Conservation (phyloP, 2,329 filamentous ascomycete genomes). For the Colletotrichum limetticola region DNA sequence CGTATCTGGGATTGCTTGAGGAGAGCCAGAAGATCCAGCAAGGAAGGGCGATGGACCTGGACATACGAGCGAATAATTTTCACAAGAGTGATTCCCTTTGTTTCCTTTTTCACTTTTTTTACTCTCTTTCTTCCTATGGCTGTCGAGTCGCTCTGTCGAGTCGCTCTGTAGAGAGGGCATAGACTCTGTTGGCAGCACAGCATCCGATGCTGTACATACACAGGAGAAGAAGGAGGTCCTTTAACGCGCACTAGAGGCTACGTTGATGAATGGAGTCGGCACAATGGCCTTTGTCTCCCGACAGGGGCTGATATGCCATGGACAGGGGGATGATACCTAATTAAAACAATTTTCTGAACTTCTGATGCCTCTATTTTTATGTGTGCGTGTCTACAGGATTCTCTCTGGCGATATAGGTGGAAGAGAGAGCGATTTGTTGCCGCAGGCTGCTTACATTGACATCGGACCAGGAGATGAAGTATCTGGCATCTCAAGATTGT, state of each 20-base stretch:
- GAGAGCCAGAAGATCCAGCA: slow-evolving; percentile 18
- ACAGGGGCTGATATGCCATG: slow-evolving; percentile 2
- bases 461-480: too few relatives aligned
- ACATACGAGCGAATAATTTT: slow-evolving; percentile 34
- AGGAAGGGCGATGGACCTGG: slow-evolving; percentile 21
- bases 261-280: slow-evolving; percentile 30
- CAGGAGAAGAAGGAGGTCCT: slow-evolving; percentile 15
- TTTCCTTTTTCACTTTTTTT: not conserved
- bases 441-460: too few relatives aligned
- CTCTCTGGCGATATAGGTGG: too few relatives aligned
- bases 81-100: slow-evolving; percentile 32
- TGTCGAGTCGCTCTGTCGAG: not conserved
- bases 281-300: slow-evolving; percentile 1
- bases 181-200: not conserved
- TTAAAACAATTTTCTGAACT: slow-evolving; percentile 21
- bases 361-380: too few relatives aligned
- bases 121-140: not conserved
- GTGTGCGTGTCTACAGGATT: too few relatives aligned
- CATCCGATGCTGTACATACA: slow-evolving; percentile 8
- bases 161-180: not conserved
- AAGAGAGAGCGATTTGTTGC: too few relatives aligned
- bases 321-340: slow-evolving; percentile 27
- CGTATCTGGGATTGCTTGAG: slow-evolving; percentile 34
- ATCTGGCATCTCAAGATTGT: too few relatives aligned
- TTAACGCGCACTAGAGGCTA: slow-evolving; percentile 28